Evolutionary conservation across 2,329 filamentous ascomycete species (phyloP), one percentile per base, ranked within the genome.

Genomic region (Cyphellophora europaea): DNA sequence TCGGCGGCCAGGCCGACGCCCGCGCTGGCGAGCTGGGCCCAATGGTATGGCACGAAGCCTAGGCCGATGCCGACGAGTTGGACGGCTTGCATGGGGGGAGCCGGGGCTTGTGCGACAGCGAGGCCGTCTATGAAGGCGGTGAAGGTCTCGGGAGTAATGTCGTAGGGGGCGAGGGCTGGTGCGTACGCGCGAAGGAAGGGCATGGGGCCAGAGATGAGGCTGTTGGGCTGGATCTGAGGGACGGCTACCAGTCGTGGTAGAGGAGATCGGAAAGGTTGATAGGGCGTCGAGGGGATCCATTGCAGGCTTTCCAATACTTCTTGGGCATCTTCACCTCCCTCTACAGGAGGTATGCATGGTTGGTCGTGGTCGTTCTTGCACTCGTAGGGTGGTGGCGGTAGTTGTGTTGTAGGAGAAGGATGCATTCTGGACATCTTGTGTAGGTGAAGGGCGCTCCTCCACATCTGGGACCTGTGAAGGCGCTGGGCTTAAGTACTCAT

Each of bases 101-200:
- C 33, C 12, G 37, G 37, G 5, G 41, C 36, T 16, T 30, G 38
- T 2, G 38, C 43, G 3, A 45, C 33, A n/a, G 16, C 15, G 2
- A 43, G 27, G 6, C 33, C 41, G 34, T 45, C 43, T 14, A 45
- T 38, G 19, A 45, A 45, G 3, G 30, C 37, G n/a, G 43, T 23
- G 18, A 45, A 43, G 3, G 41, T 30, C 5, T 23, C 13, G 17
- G 36, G 31, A 14, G 36, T 4, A 6, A 45, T 41, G 12, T 32
- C 21, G 30, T 45, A 33, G 5, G 8, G 13, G 5, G 10, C 14
- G 5, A 45, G 41, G 4, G 5, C 12, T 4, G 38, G 35, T 5
- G 40, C 36, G 23, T 43, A 43, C 19, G 41, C 37, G 3, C 43
- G 37, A 5, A 33, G 15, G 17, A 45, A 45, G 3, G 43, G 43